Percentiles rank a stretch among this genome's conserved stretches.
Evolutionary conservation across 805 yeast species (phyloP).

Genomic region (Starmera caribaea): DNA sequence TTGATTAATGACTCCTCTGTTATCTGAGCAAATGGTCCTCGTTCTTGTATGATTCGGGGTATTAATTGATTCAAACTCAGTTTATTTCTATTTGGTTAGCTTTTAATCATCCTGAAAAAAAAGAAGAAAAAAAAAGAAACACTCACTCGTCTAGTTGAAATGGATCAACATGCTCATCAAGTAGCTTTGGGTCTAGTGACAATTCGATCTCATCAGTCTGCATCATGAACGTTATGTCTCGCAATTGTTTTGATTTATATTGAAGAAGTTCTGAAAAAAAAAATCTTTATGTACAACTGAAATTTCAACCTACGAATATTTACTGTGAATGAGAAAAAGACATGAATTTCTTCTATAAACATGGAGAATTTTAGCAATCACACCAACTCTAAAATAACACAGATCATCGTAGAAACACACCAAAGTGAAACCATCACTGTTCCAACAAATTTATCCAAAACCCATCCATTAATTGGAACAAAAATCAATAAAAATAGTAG

Average conservation of each 20-base stretch:
- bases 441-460: slow-evolving; percentile 33
- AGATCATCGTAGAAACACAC: slow-evolving; percentile 14
- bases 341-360: too few species aligned
- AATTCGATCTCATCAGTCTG: slow-evolving; percentile 5
- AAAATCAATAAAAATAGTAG: slow-evolving; percentile 27
- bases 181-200: slow-evolving; percentile 14
- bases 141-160: slow-evolving; percentile 16
- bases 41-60: slow-evolving; percentile 46
- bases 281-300: neutral
- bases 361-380: too few species aligned
- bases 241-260: too few species aligned
- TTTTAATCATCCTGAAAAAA: neutral
- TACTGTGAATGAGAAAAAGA: neutral
- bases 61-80: slow-evolving; percentile 45
- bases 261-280: too few species aligned
- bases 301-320: neutral
- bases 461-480: slow-evolving; percentile 39
- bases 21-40: slow-evolving; percentile 46
- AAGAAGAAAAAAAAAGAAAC: neutral
- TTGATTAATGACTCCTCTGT: slow-evolving; percentile 40
- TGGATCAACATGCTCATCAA: slow-evolving; percentile 17
- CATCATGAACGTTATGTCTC: neutral
- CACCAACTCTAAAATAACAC: slow-evolving; percentile 13
- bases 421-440: slow-evolving; percentile 16
- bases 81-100: slow-evolving; percentile 11